A percentile compares a stretch with the other conserved stretches of the same genome.
These are phyloP conservation scores for Pseudocercospora vitis DNA, from an alignment of 2,329 filamentous ascomycete genomes.

Conservation along the genomic window DNA sequence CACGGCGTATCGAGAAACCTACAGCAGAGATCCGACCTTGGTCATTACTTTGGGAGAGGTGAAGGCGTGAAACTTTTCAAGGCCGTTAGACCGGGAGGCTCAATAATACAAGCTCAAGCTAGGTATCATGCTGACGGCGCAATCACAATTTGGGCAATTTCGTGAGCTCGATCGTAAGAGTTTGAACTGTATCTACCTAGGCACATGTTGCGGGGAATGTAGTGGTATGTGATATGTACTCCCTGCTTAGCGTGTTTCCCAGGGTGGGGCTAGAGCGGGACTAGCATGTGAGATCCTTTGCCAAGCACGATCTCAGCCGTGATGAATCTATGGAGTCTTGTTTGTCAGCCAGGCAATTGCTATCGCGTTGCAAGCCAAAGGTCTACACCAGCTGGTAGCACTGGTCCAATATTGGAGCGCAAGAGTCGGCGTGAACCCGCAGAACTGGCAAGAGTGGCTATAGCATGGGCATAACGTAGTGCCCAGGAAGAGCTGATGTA, in stretches of 20 bases:
- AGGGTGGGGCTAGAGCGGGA: not conserved
- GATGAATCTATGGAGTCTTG: not conserved
- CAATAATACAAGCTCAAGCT: too few species aligned
- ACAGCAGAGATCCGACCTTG: not conserved
- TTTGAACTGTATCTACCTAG: too few species aligned
- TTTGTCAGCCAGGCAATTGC: not conserved
- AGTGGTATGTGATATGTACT: not conserved
- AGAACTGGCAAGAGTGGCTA: not conserved
- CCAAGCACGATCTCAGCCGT: not conserved
- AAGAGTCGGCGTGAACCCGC: too few species aligned
- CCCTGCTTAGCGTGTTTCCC: not conserved
- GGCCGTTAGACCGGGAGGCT: too few species aligned
- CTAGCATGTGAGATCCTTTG: slow-evolving; percentile 2
- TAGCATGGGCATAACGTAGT: not conserved
- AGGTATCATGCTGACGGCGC: too few species aligned
- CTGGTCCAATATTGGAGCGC: too few species aligned
- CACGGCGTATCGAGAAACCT: not conserved
- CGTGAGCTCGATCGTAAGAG: too few species aligned
- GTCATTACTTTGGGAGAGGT: not conserved
- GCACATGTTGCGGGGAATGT: not conserved
- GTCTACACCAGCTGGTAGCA: too few species aligned
- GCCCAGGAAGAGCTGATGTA: not conserved
- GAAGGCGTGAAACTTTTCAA: not conserved
- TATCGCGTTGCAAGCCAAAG: too few species aligned
- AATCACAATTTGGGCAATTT: too few species aligned